Conservation (phyloP, 441 rosid species). For the Omphalea diandra region DNA sequence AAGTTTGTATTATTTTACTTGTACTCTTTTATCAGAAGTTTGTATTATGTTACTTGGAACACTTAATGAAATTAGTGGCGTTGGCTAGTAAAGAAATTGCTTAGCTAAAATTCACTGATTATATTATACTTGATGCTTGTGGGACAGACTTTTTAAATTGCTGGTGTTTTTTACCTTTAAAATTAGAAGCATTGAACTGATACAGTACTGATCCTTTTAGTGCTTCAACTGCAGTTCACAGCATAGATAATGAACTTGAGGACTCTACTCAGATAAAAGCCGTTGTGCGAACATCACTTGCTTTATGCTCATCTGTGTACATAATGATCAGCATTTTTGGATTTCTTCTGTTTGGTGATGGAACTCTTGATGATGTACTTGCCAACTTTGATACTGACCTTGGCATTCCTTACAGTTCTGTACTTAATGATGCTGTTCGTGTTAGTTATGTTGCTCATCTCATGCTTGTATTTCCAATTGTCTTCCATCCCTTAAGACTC, state of each 20-base stretch:
- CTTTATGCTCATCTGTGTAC: conserved; percentile 79
- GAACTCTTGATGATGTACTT: conserved; percentile 86
- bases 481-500: conserved; percentile 80
- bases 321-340: conserved; percentile 84
- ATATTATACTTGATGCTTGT: background rate
- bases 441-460: conserved; percentile 91
- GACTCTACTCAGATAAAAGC: no score
- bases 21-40: no score
- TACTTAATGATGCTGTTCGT: conserved; percentile 86
- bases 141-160: background rate
- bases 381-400: no score
- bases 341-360: conserved; percentile 83
- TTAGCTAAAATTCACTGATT: background rate
- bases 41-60: no score
- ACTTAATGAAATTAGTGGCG: background rate
- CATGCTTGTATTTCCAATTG: conserved; percentile 95
- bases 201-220: conserved; percentile 19
- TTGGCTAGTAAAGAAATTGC: background rate
- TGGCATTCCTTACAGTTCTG: conserved; percentile 74
- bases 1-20: background rate
- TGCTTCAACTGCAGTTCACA: conserved; percentile 69
- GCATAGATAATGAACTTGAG: conserved; percentile 87
- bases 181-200: background rate
- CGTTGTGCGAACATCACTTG: no score
- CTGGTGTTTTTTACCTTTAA: background rate